Percentiles rank a stretch among this genome's conserved stretches.
Conservation (phyloP, 164 flowering plant genomes). For the Macadamia tetraphylla region DNA sequence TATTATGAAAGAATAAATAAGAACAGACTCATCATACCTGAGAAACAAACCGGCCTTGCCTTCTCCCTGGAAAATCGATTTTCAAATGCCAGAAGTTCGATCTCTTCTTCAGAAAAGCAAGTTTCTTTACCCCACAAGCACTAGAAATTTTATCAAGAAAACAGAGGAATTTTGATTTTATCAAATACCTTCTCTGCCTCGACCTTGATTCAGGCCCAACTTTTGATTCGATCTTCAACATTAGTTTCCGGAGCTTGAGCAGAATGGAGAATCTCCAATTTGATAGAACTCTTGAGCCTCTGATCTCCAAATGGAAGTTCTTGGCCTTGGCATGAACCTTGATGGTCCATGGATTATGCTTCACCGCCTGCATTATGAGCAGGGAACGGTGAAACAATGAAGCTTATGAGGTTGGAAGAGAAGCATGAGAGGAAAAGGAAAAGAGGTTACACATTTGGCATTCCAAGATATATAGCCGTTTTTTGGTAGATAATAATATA, state of each 20-base stretch:
- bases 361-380: conserved; percentile 15
- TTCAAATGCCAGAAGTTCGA: neutral
- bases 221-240: conserved; percentile 17
- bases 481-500: no score
- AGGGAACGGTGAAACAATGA: neutral
- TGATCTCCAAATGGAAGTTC: conserved; percentile 25
- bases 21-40: no score
- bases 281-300: conserved; percentile 15
- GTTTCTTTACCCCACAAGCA: neutral
- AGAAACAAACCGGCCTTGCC: no score
- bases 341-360: conserved; percentile 24
- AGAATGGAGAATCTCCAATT: conserved; percentile 15
- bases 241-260: conserved; percentile 13
- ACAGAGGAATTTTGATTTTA: conserved; percentile 16
- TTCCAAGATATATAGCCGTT: no score
- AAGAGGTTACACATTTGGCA: no score
- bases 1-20: no score
- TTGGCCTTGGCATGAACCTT: conserved; percentile 21
- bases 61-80: neutral
- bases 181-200: neutral
- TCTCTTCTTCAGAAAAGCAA: conserved; percentile 2
- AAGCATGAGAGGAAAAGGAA: no score
- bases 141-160: conserved; percentile 7
- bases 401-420: no score
- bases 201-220: neutral